Base-by-base conservation (phyloP, 2,329 filamentous ascomycete species). In the Chrysoporthe deuterocubensis region DNA sequence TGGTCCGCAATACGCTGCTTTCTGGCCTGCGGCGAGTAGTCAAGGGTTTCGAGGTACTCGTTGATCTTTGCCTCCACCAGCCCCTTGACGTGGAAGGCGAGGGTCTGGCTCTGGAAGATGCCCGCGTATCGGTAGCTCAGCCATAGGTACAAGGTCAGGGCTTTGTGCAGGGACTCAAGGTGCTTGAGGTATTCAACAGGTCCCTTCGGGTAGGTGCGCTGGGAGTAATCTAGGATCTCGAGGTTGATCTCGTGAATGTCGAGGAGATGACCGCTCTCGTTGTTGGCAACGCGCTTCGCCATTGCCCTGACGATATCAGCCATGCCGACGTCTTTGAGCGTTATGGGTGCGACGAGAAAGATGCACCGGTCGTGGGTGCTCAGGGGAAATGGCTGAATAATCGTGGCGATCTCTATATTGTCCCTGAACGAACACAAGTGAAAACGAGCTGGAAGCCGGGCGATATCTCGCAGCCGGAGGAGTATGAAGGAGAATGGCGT, bases 71-170 rank as follows among this genome's bases (percentile, higher is more conserved):
- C 84, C 79, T 97, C 94, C 1, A 94, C 89, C 62, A 96, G 77
- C 7, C 81, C 78, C 75, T 97, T 97, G 61, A 93, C 88, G 75
- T 97, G 89, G 71, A 92, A 90, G 0, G 93, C 94, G 56, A 97
- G 83, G 0, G 83, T 82, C 73, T 95, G 88, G 71, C 90, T 92
- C 6, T 82, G 86, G 77, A 97, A 97, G 62, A 96, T 85, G 61
- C 92, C 92, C 3, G 89, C 84, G 77, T 95, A 97, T 7, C 95
- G 90, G 78, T 95, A 98, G 73, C 92, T 95, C 18, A 99, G 84
- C 96, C 96, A 99, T 1, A 97, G 84, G 76, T 98, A 99, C 59
- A 94, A 81, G 57, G 95, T 93, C 48, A 99, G 82, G 40, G 88
- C 84, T 74, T 92, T 92, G 80, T 99, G 96, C 18, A 99, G 83